Evolutionary conservation across 1,284 basidiomycete species (phyloP).

Genomic region (Fomitopsis schrenkii): DNA sequence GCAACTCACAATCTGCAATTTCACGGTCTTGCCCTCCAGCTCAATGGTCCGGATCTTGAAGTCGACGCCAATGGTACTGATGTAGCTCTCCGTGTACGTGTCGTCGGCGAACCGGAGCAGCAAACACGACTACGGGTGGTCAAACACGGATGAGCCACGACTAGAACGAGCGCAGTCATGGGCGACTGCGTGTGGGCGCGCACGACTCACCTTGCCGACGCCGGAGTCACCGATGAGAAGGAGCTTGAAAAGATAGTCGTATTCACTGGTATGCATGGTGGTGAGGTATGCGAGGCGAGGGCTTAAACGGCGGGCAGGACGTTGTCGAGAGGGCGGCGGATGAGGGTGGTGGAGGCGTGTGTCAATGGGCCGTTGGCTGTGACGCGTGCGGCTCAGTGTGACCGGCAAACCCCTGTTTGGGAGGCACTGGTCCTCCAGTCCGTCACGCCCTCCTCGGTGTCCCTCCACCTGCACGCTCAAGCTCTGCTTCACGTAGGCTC

Average conservation of each 20-base stretch:
- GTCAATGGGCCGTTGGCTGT: constrained; percentile 28
- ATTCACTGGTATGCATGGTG: constrained; percentile 86
- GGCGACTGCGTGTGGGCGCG: neutral
- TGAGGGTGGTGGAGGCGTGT: constrained; percentile 24
- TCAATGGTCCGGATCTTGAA: constrained; percentile 99
- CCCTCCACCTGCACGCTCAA: neutral
- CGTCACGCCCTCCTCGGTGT: neutral
- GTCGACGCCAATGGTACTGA: constrained; percentile 98
- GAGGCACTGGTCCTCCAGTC: neutral
- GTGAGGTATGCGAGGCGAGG: constrained; percentile 13
- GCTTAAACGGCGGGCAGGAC: constrained; percentile 12
- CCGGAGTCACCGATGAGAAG: constrained; percentile 92
- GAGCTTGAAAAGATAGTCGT: constrained; percentile 98
- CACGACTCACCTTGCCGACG: constrained; percentile 80
- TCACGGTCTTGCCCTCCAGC: constrained; percentile 99
- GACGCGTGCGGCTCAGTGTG: constrained; percentile 31
- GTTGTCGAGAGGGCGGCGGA: constrained; percentile 16
- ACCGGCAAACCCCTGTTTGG: constrained; percentile 20
- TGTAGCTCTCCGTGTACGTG: constrained; percentile 99
- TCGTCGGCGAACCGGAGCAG: constrained; percentile 99
- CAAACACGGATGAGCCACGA: neutral
- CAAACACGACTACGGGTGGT: constrained; percentile 80
- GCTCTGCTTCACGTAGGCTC: too few species aligned
- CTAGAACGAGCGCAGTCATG: neutral
- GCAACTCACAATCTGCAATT: constrained; percentile 93